phyloP scores from a whole-genome alignment of 257 asterid genomes.

The Eustoma russellianum region DNA sequence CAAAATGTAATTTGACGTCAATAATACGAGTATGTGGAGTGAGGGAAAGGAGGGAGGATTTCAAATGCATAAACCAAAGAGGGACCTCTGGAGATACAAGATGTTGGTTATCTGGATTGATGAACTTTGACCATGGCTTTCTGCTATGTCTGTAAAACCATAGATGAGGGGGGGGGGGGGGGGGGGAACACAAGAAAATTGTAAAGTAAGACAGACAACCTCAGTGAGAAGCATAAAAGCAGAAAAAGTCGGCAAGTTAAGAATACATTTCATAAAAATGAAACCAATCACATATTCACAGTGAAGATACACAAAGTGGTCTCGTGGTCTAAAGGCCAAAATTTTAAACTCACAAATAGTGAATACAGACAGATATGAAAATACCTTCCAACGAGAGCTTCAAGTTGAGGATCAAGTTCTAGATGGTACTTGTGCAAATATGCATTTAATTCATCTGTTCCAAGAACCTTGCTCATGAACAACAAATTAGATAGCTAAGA shows the following conservation, averaged over 20 bases:
- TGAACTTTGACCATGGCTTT: slow-evolving; percentile 35
- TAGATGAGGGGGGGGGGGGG: no score
- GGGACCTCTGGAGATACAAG: slow-evolving; percentile 32
- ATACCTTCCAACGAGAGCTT: slow-evolving; percentile 35
- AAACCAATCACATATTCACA: no score
- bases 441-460: slow-evolving; percentile 33
- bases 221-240: no score
- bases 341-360: no score
- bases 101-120: slow-evolving; percentile 36
- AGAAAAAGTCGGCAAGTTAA: no score
- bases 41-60: neutral
- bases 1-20: neutral
- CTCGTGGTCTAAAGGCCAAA: no score
- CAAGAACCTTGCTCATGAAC: slow-evolving; percentile 25
- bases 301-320: no score
- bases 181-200: no score
- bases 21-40: neutral
- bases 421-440: slow-evolving; percentile 28
- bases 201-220: no score
- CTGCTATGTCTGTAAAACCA: slow-evolving; percentile 29
- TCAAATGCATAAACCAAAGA: neutral
- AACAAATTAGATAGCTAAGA: neutral
- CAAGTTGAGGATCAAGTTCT: slow-evolving; percentile 33
- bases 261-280: no score
- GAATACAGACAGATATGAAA: neutral